phyloP scores from a whole-genome alignment of 148 eudicot genomes.

The Talinum fruticosum region DNA sequence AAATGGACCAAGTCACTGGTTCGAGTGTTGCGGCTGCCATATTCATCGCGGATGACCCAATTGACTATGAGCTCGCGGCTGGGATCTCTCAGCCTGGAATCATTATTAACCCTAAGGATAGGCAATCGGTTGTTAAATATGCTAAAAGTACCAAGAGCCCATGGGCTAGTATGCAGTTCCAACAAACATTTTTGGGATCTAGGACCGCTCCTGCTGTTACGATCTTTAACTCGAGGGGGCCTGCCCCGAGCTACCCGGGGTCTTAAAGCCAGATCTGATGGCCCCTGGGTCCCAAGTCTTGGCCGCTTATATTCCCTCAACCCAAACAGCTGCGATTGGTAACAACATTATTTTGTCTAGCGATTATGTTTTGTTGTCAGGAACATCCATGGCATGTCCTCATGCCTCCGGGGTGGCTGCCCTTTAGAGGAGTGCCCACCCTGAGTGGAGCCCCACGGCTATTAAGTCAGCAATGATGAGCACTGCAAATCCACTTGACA shows the following conservation, averaged over 20 bases:
- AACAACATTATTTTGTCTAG: slow-evolving; percentile 23
- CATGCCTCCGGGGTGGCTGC: slow-evolving; percentile 42
- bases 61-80: slow-evolving; percentile 11
- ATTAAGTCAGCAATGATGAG: slow-evolving; percentile 46
- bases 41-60: slow-evolving; percentile 27
- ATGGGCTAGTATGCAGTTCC: slow-evolving; percentile 27
- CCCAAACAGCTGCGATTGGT: slow-evolving; percentile 28
- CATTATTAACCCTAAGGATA: slow-evolving; percentile 19
- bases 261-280: slow-evolving; percentile 39
- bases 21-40: slow-evolving; percentile 28
- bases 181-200: too few species aligned
- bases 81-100: slow-evolving; percentile 30
- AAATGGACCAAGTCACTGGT: slow-evolving; percentile 21
- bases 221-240: slow-evolving; percentile 37
- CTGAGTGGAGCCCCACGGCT: slow-evolving; percentile 37
- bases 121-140: slow-evolving; percentile 18
- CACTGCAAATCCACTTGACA: slow-evolving; percentile 37
- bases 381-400: slow-evolving; percentile 47
- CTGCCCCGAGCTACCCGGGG: slow-evolving; percentile 24
- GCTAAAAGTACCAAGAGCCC: not conserved
- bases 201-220: slow-evolving; percentile 31
- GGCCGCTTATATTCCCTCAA: slow-evolving; percentile 32
- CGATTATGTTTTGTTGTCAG: slow-evolving; percentile 31
- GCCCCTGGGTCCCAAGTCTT: slow-evolving; percentile 37
- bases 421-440: slow-evolving; percentile 34